A percentile compares a stretch with the other conserved stretches of the same genome.
Conservation (phyloP, 1,139 yeast genomes). For the Saccharomycopsis crataegensis region DNA sequence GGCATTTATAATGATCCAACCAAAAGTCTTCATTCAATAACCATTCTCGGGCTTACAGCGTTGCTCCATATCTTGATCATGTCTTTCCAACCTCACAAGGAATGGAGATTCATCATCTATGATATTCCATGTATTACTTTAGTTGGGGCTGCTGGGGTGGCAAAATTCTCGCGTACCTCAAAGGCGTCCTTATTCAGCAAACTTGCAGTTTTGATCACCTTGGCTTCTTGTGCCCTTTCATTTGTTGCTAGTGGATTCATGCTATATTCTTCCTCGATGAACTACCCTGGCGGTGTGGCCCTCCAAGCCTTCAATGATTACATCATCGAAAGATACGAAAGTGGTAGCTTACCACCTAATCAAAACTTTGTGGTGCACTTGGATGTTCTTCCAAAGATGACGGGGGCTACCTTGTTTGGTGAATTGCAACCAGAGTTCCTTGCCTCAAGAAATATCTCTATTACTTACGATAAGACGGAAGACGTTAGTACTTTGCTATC, state of each 20-base stretch:
- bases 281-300: slow-evolving; percentile 90
- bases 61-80: slow-evolving; percentile 48
- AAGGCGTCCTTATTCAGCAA: slow-evolving; percentile 26
- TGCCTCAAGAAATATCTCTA: slow-evolving; percentile 22
- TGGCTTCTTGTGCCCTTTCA: slow-evolving; percentile 29
- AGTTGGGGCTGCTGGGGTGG: slow-evolving; percentile 58
- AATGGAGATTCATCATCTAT: slow-evolving; percentile 86
- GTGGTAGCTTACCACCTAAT: slow-evolving; percentile 18
- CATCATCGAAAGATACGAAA: slow-evolving; percentile 27
- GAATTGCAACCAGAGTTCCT: slow-evolving; percentile 36
- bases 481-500: slow-evolving; percentile 30
- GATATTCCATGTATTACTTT: slow-evolving; percentile 61
- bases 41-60: slow-evolving; percentile 39
- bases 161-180: slow-evolving; percentile 35
- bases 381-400: slow-evolving; percentile 80
- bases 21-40: slow-evolving; percentile 28
- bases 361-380: slow-evolving; percentile 46
- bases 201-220: slow-evolving; percentile 28
- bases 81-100: slow-evolving; percentile 88
- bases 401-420: slow-evolving; percentile 75
- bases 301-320: slow-evolving; percentile 44
- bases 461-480: slow-evolving; percentile 77
- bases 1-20: slow-evolving; percentile 36
- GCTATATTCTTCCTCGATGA: slow-evolving; percentile 59
- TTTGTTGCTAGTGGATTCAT: slow-evolving; percentile 40